Evolutionary conservation across 345 rosid genomes (phyloP).

Genomic region (Pistacia vera): DNA sequence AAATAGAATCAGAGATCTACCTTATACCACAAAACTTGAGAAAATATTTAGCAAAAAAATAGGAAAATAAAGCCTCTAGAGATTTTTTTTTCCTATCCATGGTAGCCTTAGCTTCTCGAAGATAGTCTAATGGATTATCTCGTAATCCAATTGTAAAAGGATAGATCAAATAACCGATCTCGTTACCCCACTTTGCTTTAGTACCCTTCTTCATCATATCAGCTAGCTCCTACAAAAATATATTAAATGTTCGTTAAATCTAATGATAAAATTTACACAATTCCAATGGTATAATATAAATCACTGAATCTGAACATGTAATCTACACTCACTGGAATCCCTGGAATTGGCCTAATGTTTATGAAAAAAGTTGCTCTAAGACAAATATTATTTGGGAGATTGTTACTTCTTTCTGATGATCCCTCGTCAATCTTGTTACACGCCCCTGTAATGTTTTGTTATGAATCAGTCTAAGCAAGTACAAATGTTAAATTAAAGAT

Average conservation of each 20-base stretch:
- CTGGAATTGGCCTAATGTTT: constrained; percentile 35
- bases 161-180: constrained; percentile 34
- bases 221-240: constrained; percentile 23
- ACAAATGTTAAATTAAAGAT: background rate
- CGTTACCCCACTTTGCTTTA: constrained; percentile 39
- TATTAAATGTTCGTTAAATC: no score
- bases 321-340: constrained; percentile 30
- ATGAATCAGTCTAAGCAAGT: background rate
- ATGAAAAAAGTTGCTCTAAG: constrained; percentile 38
- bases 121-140: constrained; percentile 36
- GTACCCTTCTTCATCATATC: constrained; percentile 32
- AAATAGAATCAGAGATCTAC: background rate
- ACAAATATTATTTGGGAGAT: constrained; percentile 25
- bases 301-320: background rate
- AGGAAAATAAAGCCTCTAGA: constrained; percentile 22
- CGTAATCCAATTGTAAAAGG: constrained; percentile 35
- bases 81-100: constrained; percentile 41
- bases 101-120: constrained; percentile 30
- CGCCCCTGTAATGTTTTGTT: background rate
- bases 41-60: background rate
- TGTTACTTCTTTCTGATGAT: background rate
- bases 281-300: no score
- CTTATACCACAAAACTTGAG: constrained; percentile 20
- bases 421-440: background rate
- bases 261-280: no score